Base-by-base conservation (phyloP, 768 basidiomycete species). In the Lentinula aciculospora region DNA sequence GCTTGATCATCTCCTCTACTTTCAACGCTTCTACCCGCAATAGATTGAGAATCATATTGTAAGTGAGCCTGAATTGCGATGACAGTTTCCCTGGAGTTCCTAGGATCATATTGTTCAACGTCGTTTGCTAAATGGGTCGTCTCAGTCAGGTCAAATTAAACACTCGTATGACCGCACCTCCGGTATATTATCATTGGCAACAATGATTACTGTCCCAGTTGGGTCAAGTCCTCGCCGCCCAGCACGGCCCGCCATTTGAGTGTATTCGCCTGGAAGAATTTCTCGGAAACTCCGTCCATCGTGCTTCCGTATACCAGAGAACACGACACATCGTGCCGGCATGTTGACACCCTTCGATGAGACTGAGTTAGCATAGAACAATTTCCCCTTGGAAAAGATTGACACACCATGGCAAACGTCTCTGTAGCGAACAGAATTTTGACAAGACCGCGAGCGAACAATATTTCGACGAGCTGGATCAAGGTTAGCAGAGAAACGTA, bases 261-360 rank as follows among this genome's bases (percentile, higher is more conserved):
- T 99, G 67, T 98, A 98, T 72, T 94, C 94, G 39, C 92, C 94
- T 25, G 93, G 88, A 1, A 92, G 71, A 32, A 96, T 86, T 39
- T 94, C 92, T 59, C 97, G 83, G 78, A 99, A 99, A 63, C 74
- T 86, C 28, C 85, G 83, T 4, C 97, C 97, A 63, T 99, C 97
- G 67, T 98, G 96, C 68, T 99, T 99, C 45, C 94, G 81, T 53
- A 90, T 95, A 45, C 83, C 86, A 3, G 97, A 95, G 71, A 98
- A 99, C 6, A 98, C 97, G 3, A 99, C 97, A 65, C 88, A 94
- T 77, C 86, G 89, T 2, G 97, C 93, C 19, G 97, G 97, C 97
- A 99, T 99, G 71, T 99, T 99, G 56, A 99, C 97, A 49, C 97
- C 97, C 95, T 98, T 60, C n/a, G n/a, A n/a, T n/a, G n/a, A n/a